Percentiles rank a stretch among this genome's conserved stretches.
phyloP scores from a whole-genome alignment of 345 rosid genomes.

The Aegle marmelos region DNA sequence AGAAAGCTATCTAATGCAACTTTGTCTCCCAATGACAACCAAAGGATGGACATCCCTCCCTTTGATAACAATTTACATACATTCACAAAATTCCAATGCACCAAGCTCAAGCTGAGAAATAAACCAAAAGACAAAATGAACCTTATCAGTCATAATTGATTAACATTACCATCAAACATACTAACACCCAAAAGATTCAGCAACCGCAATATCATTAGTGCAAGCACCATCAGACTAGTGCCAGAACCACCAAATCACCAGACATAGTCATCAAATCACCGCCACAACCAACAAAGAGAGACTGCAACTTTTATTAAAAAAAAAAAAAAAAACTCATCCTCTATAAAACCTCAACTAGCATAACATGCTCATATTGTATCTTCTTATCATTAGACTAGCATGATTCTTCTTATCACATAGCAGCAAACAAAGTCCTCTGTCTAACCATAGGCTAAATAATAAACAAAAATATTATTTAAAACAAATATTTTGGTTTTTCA shows the following conservation, averaged over 20 bases:
- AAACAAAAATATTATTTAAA: not conserved
- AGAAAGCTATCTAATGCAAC: not conserved
- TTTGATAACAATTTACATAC: not conserved
- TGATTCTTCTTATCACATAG: not conserved
- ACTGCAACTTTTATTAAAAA: not conserved
- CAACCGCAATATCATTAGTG: not conserved
- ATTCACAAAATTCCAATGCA: not conserved
- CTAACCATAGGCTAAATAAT: not conserved
- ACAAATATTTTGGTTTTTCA: not conserved
- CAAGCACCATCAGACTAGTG: not conserved
- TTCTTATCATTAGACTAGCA: not conserved
- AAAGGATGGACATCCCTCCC: not conserved
- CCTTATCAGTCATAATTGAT: not conserved
- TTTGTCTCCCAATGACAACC: not conserved
- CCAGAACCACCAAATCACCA: not conserved
- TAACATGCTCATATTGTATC: not conserved
- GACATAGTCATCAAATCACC: not conserved
- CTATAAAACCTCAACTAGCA: not conserved
- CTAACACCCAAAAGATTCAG: not conserved
- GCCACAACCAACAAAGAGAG: not conserved
- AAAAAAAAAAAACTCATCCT: not conserved
- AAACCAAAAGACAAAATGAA: not conserved
- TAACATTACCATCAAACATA: not conserved
- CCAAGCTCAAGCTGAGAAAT: not conserved
- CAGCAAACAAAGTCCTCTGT: not conserved